Evolutionary conservation across 2,329 filamentous ascomycete genomes (phyloP), one percentile per base, ranked within the genome.

Genomic region (Exserohilum turcica): DNA sequence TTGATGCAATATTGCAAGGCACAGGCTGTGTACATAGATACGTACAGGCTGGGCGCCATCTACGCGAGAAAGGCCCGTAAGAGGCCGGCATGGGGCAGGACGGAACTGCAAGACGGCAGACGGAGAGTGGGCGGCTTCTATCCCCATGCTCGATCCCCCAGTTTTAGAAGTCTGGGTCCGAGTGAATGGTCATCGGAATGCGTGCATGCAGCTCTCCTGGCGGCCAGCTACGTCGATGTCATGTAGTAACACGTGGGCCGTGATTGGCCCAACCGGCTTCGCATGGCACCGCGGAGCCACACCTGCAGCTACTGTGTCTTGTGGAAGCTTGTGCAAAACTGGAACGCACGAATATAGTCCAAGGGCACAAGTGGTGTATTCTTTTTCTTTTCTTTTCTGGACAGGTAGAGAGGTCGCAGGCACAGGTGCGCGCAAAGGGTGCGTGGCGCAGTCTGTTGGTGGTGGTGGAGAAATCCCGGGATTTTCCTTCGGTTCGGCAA

Each of bases 161-260:
- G 63, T 65, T 62, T 63, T 68, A 67, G 64, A 56, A 60, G 46
- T 33, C 18, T 29, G 19, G 43, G 62, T 62, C 71, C 70, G 61
- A 54, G 40, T 37, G 43, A 40, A 43, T 63, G 71, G 70, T 70
- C 61, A 64, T 63, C 64, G 70, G 67, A 63, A 61, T 54, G 49
- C 39, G 54, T 64, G 65, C 65, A 69, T 71, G 65, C 60, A 66
- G 47, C 45, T 50, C 43, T 56, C 61, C 61, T 52, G 37, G 62
- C 59, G 61, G 54, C 52, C 56, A 52, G 49, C 49, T 47, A 56
- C 43, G 46, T 47, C 48, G 52, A 64, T 61, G 57, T 56, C 55
- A 59, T 62, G 59, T 56, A 58, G 50, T 47, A 58, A 58, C 55
- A 54, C 46, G 33, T 49, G 16, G 49, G 15, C 38, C 48, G 54